Base-by-base conservation (phyloP, 116 monocot genomes). In the Papilionanthe hybrid region DNA sequence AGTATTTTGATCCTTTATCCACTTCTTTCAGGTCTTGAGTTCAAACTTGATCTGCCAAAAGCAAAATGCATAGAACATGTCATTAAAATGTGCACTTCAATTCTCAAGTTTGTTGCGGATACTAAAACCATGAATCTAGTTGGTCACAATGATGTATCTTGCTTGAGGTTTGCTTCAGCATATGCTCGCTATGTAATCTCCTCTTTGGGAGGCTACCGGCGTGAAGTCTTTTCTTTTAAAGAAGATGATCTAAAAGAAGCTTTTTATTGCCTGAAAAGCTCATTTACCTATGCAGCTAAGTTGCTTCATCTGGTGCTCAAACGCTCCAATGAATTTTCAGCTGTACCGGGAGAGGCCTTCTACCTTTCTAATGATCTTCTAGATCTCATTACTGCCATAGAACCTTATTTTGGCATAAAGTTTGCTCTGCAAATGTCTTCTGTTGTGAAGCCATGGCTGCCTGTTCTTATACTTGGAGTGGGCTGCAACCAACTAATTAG, bases 261-360 rank as follows among this genome's bases (percentile, higher is more conserved):
- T 15, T 75, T 88, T n/a, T 25, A 76, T 76, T 81, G 79, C 77
- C 48, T 88, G 44, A 88, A 80, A 65, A 84, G 90, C 79, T 87
- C 87, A 56, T 90, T 88, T 82, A 87, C 90, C 32, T 95, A 95
- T 80, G 78, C 88, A 58, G 85, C 89, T 47, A 95, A 92, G 80
- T 73, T 95, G 44, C 89, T 92, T 48, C 85, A 95, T 81, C 32
- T 90, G 69, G 76, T 87, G 13, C 78, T 95, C 27, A 69, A 78
- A 69, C 74, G 32, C 32, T 80, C 79, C 41, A 79, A 55, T 55
- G 84, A 86, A 72, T 80, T 79, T 57, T 82, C 79, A 37, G 32
- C 83, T 50, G 83, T 83, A 55, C 85, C 86, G 76, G 76, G 56
- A 72, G 86, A 88, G 69, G 85, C 58, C 29, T 92, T 86, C 50